These are phyloP conservation scores for Naganishia albida DNA, from an alignment of 1,284 basidiomycete species.

Conservation along the genomic window DNA sequence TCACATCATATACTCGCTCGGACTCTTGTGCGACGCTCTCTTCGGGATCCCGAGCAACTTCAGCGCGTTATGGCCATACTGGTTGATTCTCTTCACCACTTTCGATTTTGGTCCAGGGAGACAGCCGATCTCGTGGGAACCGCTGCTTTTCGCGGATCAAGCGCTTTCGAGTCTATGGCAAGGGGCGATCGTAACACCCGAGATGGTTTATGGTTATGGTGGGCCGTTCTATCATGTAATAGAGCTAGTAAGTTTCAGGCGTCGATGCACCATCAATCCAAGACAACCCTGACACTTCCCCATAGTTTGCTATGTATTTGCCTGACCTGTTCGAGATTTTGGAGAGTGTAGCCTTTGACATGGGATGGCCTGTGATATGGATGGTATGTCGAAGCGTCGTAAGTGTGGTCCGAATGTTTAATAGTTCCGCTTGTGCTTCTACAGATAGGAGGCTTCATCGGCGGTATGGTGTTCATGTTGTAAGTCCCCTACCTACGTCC, in stretches of 20 bases:
- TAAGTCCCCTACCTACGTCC: background rate
- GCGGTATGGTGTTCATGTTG: slow-evolving; percentile 3
- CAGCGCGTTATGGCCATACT: slow-evolving; percentile 16
- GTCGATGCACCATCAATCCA: no score
- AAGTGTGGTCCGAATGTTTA: background rate
- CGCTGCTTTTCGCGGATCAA: background rate
- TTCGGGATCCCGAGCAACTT: background rate
- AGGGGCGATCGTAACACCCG: background rate
- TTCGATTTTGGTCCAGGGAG: background rate
- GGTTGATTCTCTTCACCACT: slow-evolving; percentile 6
- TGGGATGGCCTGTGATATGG: background rate
- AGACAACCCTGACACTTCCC: background rate
- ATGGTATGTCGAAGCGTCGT: background rate
- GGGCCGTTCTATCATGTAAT: background rate
- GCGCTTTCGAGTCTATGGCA: background rate
- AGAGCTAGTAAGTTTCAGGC: background rate
- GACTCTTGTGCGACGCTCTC: background rate
- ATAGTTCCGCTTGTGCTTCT: background rate
- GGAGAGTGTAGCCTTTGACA: slow-evolving; percentile 8
- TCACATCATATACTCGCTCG: background rate
- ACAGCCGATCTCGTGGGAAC: background rate
- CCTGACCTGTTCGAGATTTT: slow-evolving; percentile 8
- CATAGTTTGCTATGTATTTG: background rate
- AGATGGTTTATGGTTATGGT: background rate
- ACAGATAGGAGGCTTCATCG: slow-evolving; percentile 3